Base-by-base conservation (phyloP, 257 asterid genomes). In the Cinchona pubescens region DNA sequence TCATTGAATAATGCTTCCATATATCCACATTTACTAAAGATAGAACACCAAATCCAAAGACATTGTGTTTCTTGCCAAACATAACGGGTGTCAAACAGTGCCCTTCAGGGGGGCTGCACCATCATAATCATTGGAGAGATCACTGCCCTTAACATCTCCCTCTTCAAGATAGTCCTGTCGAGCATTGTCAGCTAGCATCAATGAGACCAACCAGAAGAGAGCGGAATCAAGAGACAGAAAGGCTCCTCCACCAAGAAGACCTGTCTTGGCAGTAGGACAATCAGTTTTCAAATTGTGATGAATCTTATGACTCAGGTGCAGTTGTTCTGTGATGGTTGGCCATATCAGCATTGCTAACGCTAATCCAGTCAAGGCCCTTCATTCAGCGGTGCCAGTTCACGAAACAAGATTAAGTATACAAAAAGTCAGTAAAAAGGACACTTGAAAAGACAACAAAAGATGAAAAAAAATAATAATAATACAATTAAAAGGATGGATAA, bases 211-310 rank as follows among this genome's bases (percentile, higher is more conserved):
- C 91, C 96, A 95, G 86, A 95, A 87, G 48, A 95, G 96, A 76
- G 89, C 81, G 0, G 99, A 85, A 74, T 95, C 97, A 1, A 95
- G 91, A 16, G 98, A 88, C 8, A 95, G 83, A 73, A 95, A 92
- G 2, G 99, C 99, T n/a, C 99, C 99, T 56, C 99, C 99, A 1
- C 99, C 99, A 4, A 95, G 87, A 85, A 95, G 87, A 37, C 99
- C 99, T 0, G 99, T 92, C 90, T 95, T 92, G 75, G 99, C 99
- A n/a, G 98, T 92, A 1, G 97, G 96, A 89, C 99, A 94, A 0
- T 74, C 48, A 6, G 92, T 88, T 76, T 88, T 88, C 80, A 94
- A 46, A 35, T 88, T 82, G 80, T 84, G 92, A 71, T 94, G 99
- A 69, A 91, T 42, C 61, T 51, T 76, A n/a, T 18, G 56, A 16